Evolutionary conservation across 208 protist genomes (phyloP).

Genomic region (Naegleria lovaniensis): DNA sequence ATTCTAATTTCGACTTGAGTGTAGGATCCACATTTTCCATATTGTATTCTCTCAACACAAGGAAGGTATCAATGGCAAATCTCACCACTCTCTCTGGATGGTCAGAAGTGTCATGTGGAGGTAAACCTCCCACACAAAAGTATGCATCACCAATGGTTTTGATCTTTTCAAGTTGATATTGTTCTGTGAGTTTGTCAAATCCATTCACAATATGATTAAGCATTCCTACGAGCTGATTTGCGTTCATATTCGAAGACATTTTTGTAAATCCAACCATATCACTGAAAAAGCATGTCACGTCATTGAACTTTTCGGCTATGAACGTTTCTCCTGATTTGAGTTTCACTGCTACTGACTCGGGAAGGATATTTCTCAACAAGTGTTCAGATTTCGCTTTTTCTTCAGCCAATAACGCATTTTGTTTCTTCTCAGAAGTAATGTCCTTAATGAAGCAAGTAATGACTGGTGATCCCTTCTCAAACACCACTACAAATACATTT

Average conservation of each 20-base stretch:
- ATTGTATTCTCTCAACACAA: not conserved
- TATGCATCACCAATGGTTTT: slow-evolving; percentile 37
- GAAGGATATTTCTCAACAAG: not conserved
- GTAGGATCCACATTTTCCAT: not conserved
- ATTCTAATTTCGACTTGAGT: slow-evolving; percentile 14
- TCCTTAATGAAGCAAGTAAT: not conserved
- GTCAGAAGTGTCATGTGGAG: not conserved
- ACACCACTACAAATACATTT: not conserved
- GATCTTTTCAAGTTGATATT: slow-evolving; percentile 27
- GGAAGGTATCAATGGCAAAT: not conserved
- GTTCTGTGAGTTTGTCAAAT: not conserved
- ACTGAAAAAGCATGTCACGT: not conserved
- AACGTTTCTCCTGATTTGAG: not conserved
- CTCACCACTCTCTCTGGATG: not conserved
- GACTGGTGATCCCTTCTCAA: not conserved
- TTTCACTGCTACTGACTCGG: not conserved
- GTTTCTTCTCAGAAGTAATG: not conserved
- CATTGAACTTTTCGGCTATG: not conserved
- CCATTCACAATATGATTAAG: not conserved
- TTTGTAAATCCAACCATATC: slow-evolving; percentile 42
- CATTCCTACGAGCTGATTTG: not conserved
- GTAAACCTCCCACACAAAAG: not conserved
- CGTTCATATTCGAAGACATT: slow-evolving; percentile 34
- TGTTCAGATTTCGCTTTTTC: not conserved
- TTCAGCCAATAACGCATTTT: not conserved